Base-by-base conservation (phyloP, 352 stramenopile species). In the Phytopythium helicoides region DNA sequence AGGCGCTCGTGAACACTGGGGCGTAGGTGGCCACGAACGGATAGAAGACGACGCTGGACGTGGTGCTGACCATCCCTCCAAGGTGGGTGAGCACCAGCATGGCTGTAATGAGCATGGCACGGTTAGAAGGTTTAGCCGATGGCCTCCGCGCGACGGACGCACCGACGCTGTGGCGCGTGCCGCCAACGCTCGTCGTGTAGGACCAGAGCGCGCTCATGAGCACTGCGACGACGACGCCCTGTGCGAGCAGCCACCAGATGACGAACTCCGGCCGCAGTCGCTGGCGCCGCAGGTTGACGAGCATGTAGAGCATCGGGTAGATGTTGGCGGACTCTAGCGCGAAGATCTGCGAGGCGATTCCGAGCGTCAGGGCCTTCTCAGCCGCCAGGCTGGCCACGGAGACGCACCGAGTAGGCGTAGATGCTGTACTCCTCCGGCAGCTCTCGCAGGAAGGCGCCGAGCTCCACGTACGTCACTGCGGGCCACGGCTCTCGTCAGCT, bases 21-120 rank as follows among this genome's bases (percentile, higher is more conserved):
- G 76, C 72, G 51, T 82, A 90, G 19, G 53, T 78, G 2, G 76
- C 64, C 46, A 90, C 79, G 58, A 76, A 90, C 47, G 79, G 76
- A 42, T 90, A 90, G 42, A 88, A 86, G 6, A 87, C 76, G 23
- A 89, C 72, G 33, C 66, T 89, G 10, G 79, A 87, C 19, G 76
- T 87, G 19, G 79, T 76, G 53, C 79, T 89, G 37, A 89, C 76
- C 50, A 86, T 68, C 2, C 79, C 79, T 9, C 76, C 79, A 3
- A 87, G 59, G 49, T 88, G 79, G 3, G 79, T 86, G 15, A 90
- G 58, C 12, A 79, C 7, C 33, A 87, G 55, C 71, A 89, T 81
- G 10, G 74, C 79, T 83, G 34, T 7, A n/a, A n/a, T n/a, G n/a
- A n/a, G n/a, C n/a, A n/a, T n/a, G n/a, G n/a, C n/a, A n/a, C n/a